Evolutionary conservation across 768 basidiomycete species (phyloP).

Genomic region (Cubamyces sp.): DNA sequence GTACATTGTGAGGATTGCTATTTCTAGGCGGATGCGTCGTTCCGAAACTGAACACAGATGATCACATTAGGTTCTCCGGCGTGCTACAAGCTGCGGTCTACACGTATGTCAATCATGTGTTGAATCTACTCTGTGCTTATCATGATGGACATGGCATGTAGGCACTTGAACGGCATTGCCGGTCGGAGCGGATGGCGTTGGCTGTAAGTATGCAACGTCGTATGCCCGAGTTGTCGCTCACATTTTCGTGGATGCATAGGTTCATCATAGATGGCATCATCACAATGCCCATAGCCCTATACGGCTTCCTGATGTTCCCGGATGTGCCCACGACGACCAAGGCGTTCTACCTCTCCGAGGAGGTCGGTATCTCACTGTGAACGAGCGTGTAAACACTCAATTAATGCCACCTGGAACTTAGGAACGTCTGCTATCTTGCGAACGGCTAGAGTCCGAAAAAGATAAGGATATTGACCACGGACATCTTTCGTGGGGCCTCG

Average conservation of each 20-base stretch:
- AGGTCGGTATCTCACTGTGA: conserved; percentile 42
- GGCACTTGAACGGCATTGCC: conserved; percentile 54
- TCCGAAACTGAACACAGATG: background rate
- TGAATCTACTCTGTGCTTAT: background rate
- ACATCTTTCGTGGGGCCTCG: conserved; percentile 51
- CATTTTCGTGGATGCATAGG: conserved; percentile 33
- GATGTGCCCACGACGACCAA: conserved; percentile 67
- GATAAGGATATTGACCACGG: conserved; percentile 44
- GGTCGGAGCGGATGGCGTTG: conserved; percentile 71
- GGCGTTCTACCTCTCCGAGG: conserved; percentile 64
- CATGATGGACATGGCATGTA: conserved; percentile 24
- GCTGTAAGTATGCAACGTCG: conserved; percentile 46
- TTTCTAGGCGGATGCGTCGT: background rate
- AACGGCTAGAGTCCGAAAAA: conserved; percentile 46
- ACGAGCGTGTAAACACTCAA: background rate
- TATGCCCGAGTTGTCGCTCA: background rate
- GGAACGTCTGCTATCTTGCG: conserved; percentile 58
- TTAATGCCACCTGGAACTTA: conserved; percentile 26
- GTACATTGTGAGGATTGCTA: conserved; percentile 53
- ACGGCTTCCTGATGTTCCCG: conserved; percentile 75
- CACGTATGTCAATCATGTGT: conserved; percentile 39
- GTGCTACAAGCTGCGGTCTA: conserved; percentile 68
- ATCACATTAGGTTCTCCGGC: conserved; percentile 57
- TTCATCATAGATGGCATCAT: conserved; percentile 76
- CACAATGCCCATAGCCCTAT: conserved; percentile 70